Conservation (phyloP, 768 basidiomycete species). For the Pleurotus pulmonarius region DNA sequence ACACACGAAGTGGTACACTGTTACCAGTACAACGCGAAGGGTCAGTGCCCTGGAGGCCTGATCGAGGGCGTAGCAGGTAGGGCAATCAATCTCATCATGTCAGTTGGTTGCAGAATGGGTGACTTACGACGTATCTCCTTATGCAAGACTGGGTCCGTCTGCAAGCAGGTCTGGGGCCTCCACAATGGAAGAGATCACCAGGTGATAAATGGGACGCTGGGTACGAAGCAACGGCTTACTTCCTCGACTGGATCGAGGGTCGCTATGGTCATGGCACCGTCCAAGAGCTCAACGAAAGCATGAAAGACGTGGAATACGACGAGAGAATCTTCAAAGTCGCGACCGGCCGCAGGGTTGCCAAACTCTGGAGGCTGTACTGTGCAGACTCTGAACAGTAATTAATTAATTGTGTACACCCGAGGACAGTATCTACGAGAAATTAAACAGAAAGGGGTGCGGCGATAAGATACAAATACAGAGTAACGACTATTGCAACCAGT, state of each 20-base stretch:
- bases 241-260: slow-evolving; percentile 65
- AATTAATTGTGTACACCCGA: neutral
- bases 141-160: slow-evolving; percentile 67
- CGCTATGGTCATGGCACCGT: slow-evolving; percentile 52
- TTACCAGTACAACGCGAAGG: slow-evolving; percentile 64
- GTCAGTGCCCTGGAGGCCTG: slow-evolving; percentile 62
- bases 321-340: slow-evolving; percentile 48
- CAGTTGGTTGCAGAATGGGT: neutral
- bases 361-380: slow-evolving; percentile 60
- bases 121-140: neutral
- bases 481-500: neutral
- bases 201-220: slow-evolving; percentile 69
- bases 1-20: slow-evolving; percentile 75
- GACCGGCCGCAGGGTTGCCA: slow-evolving; percentile 46
- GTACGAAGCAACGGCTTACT: slow-evolving; percentile 71
- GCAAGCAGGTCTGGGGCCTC: slow-evolving; percentile 52
- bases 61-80: slow-evolving; percentile 78
- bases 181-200: slow-evolving; percentile 59
- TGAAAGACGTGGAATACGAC: slow-evolving; percentile 49
- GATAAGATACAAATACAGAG: slow-evolving; percentile 4
- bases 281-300: slow-evolving; percentile 49
- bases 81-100: neutral
- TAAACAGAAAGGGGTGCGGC: neutral
- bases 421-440: neutral
- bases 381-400: slow-evolving; percentile 9